These are phyloP conservation scores for Carex pumila DNA, from an alignment of 176 grass and related monocot species.

Conservation along the genomic window DNA sequence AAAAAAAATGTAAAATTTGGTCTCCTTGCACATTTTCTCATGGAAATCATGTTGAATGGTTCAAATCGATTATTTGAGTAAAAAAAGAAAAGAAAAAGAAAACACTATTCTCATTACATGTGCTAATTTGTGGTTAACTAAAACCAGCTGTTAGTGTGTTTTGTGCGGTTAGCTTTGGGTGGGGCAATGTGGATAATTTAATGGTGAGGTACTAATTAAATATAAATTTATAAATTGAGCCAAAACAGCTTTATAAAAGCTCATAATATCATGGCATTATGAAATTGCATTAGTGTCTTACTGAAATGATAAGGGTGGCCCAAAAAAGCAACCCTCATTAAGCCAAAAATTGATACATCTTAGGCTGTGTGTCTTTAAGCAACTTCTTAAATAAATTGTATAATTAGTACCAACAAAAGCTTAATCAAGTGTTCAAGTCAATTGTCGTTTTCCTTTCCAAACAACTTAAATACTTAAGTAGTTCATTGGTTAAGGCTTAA, in stretches of 20 bases:
- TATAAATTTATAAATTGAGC: not conserved
- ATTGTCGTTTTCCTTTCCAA: conserved; percentile 1
- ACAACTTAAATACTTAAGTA: not conserved
- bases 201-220: not conserved
- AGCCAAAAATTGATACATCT: not conserved
- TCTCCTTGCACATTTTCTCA: no score
- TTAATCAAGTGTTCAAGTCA: not conserved
- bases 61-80: no score
- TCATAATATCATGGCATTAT: not conserved
- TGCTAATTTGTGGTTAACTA: conserved; percentile 3
- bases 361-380: not conserved
- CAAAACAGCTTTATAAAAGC: not conserved
- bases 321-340: not conserved
- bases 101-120: not conserved
- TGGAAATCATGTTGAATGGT: no score
- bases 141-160: not conserved
- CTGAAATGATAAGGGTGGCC: conserved; percentile 1
- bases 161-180: not conserved
- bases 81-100: no score
- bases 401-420: not conserved
- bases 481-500: not conserved
- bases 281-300: not conserved
- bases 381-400: not conserved
- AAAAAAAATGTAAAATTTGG: no score
- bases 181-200: not conserved